phyloP scores from a whole-genome alignment of 768 basidiomycete species.

The Pulveroboletus sp. region DNA sequence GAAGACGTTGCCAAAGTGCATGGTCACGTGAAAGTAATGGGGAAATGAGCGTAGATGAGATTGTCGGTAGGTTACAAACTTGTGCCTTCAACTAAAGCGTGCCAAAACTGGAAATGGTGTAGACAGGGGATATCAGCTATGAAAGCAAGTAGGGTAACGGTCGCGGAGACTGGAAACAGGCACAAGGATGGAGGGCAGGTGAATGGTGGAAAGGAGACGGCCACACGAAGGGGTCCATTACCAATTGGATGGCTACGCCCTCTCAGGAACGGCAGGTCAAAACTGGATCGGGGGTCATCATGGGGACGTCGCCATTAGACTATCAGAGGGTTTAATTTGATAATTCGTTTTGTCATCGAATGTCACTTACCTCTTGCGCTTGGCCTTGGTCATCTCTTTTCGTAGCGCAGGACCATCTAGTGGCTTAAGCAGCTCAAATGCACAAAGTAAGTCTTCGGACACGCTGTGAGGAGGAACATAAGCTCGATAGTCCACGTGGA shows the following conservation, averaged over 20 bases:
- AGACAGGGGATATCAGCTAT: conserved; percentile 29
- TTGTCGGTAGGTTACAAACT: conserved; percentile 32
- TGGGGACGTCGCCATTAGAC: conserved; percentile 34
- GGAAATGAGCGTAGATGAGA: conserved; percentile 31
- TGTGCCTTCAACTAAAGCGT: conserved; percentile 29
- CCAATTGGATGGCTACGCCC: conserved; percentile 8
- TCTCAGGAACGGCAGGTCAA: conserved; percentile 2
- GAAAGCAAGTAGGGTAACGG: conserved; percentile 28
- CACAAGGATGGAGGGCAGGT: conserved; percentile 17
- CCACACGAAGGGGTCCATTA: conserved; percentile 23
- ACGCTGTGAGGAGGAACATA: conserved; percentile 49
- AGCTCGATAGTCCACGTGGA: conserved; percentile 6
- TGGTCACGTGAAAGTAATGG: conserved; percentile 19
- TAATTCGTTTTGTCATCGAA: not conserved
- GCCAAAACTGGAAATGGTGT: conserved; percentile 17
- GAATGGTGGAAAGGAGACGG: conserved; percentile 17
- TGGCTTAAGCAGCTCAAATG: conserved; percentile 96
- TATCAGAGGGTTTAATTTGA: conserved; percentile 9
- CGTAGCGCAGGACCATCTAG: conserved; percentile 90
- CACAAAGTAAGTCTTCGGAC: conserved; percentile 94
- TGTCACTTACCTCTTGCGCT: conserved; percentile 80
- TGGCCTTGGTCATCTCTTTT: conserved; percentile 98
- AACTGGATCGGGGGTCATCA: conserved; percentile 11
- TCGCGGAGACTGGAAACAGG: conserved; percentile 19
- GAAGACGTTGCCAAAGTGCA: conserved; percentile 8